Base-by-base conservation (phyloP, 495 filamentous ascomycete species). In the Amorphotheca resinae region DNA sequence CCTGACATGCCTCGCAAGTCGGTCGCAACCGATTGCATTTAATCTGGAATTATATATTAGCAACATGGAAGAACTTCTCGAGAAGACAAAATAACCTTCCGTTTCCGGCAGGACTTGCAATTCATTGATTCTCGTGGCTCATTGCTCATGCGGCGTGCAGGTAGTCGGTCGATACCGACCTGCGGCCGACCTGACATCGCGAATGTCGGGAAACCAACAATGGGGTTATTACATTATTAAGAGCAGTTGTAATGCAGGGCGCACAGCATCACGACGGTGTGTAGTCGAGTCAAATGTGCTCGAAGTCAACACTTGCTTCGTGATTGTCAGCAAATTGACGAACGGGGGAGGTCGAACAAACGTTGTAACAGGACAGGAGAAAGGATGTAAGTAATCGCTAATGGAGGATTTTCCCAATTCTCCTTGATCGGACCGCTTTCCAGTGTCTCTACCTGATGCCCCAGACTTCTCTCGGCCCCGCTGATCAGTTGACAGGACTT, bases 121-220 rank as follows among this genome's bases (percentile, higher is more conserved):
- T 93, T 93, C 85, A 93, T 93, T 15, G 83, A 80, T 65, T 89
- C 83, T 50, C 84, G 78, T 17, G 80, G 82, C 55, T 87, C 82
- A 55, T 74, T 75, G 64, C 72, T 77, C 63, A 75, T 66, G 34
- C 82, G 77, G 41, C 84, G 77, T 44, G 46, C 49, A 23, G 83
- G 80, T 50, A 93, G 64, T 51, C 84, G 76, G 62, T 87, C 83
- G 61, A 91, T 91, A 61, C 82, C 82, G 57, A 89, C 77, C 69
- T 85, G 82, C 21, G 82, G 80, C 51, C 84, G 74, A 22, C 9
- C 38, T 18, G 50, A 45, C 50, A 53, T 53, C 22, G 38, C 44
- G 22, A 12, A 32, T 14, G 16, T 18, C 14, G 9, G 35, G 18
- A 16, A 15, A 16, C 14, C 25, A 4, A 7, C 11, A 17, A 35